phyloP scores from a whole-genome alignment of 228 moss, liverwort and hornwort species.

The Sphagnum fallax region DNA sequence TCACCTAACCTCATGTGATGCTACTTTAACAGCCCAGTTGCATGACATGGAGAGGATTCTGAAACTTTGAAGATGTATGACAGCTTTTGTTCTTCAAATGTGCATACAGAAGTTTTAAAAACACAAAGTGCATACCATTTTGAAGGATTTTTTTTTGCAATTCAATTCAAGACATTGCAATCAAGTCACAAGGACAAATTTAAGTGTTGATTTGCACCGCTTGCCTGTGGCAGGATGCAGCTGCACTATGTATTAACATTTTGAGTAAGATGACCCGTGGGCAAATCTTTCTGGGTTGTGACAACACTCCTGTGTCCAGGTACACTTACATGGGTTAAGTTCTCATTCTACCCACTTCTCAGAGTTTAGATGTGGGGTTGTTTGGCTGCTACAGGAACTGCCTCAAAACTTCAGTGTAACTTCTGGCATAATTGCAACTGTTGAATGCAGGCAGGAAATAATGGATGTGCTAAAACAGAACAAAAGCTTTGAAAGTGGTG shows the following conservation, averaged over 20 bases:
- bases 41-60: neutral
- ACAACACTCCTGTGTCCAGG: slow-evolving; percentile 79
- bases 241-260: slow-evolving; percentile 68
- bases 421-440: slow-evolving; percentile 4
- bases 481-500: slow-evolving; percentile 58
- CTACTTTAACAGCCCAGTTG: slow-evolving; percentile 4
- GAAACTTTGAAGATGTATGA: neutral
- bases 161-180: neutral
- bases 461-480: slow-evolving; percentile 60
- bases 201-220: neutral
- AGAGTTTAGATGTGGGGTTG: neutral
- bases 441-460: slow-evolving; percentile 60
- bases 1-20: neutral
- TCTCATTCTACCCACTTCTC: neutral
- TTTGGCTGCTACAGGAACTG: neutral
- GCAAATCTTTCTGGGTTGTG: slow-evolving; percentile 79
- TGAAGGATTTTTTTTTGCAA: neutral
- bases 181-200: neutral
- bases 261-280: slow-evolving; percentile 48
- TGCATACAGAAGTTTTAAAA: neutral
- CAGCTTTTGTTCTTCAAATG: neutral
- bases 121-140: neutral
- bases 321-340: slow-evolving; percentile 2
- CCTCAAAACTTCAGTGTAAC: neutral
- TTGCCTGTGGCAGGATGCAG: slow-evolving; percentile 63